Evolutionary conservation across 1,139 yeast genomes (phyloP).

Genomic region (Hansenula anomala): DNA sequence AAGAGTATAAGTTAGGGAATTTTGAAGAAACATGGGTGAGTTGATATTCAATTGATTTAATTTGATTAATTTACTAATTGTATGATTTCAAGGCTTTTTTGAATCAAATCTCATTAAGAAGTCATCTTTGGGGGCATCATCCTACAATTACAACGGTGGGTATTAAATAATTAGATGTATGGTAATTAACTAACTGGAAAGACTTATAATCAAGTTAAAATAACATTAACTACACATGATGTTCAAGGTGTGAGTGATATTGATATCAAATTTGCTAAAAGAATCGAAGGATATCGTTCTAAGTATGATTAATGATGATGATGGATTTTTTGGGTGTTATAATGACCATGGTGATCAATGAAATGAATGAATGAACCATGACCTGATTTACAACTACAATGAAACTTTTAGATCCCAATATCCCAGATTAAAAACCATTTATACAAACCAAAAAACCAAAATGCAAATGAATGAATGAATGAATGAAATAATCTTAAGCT

Average conservation of each 20-base stretch:
- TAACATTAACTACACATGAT: conserved; percentile 69
- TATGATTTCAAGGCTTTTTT: conserved; percentile 38
- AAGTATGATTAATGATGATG: background rate
- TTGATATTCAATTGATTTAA: background rate
- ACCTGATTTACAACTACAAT: too few relatives aligned
- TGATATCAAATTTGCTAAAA: conserved; percentile 58
- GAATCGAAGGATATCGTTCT: conserved; percentile 34
- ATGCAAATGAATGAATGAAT: too few relatives aligned
- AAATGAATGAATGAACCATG: too few relatives aligned
- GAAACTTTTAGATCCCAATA: too few relatives aligned
- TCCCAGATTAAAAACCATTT: too few relatives aligned
- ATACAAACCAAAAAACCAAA: too few relatives aligned
- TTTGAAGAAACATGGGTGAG: conserved; percentile 57
- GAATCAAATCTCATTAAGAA: conserved; percentile 53
- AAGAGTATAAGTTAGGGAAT: conserved; percentile 32
- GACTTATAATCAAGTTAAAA: conserved; percentile 54
- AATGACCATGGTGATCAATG: too few relatives aligned
- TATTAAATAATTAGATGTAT: background rate
- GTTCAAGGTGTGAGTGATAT: conserved; percentile 46
- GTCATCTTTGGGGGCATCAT: conserved; percentile 66
- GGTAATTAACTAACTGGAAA: conserved; percentile 2
- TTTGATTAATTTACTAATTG: background rate
- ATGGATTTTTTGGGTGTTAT: background rate
- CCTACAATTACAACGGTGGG: conserved; percentile 53
- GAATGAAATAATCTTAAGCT: too few relatives aligned